Evolutionary conservation across 495 filamentous ascomycete species (phyloP).

Genomic region (Hypomontagnella submonticulosa): DNA sequence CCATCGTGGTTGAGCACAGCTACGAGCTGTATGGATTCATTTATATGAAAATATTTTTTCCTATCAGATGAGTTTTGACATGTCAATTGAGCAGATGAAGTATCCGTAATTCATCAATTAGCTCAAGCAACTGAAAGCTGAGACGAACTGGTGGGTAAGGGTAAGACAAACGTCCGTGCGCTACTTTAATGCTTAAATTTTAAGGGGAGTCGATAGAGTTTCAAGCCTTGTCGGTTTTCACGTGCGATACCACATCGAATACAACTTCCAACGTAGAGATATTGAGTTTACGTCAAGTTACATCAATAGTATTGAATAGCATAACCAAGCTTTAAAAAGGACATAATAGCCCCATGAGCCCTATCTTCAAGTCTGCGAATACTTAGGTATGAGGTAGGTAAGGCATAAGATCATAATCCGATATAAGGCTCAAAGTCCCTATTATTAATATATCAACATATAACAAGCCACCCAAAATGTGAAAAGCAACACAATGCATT

Average conservation of each 20-base stretch:
- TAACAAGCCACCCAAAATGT: not conserved
- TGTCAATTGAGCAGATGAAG: too few species aligned
- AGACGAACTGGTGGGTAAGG: conserved; percentile 1
- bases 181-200: conserved; percentile 21
- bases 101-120: too few species aligned
- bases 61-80: too few species aligned
- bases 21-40: not conserved
- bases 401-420: not conserved
- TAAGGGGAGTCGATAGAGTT: conserved; percentile 20
- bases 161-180: conserved; percentile 18
- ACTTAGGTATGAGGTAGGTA: not conserved
- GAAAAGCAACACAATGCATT: not conserved
- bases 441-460: not conserved
- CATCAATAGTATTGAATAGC: too few species aligned
- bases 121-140: not conserved
- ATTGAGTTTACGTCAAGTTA: not conserved
- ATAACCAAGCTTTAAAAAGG: too few species aligned
- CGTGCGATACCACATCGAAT: conserved; percentile 33
- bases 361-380: too few species aligned
- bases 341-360: too few species aligned
- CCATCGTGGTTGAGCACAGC: too few species aligned
- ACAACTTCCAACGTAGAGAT: not conserved
- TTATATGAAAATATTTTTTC: not conserved
- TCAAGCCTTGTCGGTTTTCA: conserved; percentile 20
- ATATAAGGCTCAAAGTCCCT: too few species aligned